Base-by-base conservation (phyloP, 2,329 filamentous ascomycete genomes). In the Helicocarpus griseus region DNA sequence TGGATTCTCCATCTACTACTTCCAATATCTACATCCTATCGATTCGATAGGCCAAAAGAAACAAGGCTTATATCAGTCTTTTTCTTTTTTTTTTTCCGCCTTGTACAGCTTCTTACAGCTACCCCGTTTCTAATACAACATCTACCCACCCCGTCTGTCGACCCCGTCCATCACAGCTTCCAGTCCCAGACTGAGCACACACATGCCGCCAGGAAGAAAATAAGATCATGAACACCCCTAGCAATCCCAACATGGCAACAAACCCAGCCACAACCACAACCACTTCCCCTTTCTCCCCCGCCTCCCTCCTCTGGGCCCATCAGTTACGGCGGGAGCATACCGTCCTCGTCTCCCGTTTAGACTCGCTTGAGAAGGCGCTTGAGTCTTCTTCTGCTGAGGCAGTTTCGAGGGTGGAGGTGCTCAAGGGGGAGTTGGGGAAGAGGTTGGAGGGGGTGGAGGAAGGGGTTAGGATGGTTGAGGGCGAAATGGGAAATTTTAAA, bases 281-380 rank as follows among this genome's bases (percentile, higher is more conserved):
- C 13, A 21, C 51, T 35, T 44, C 49, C 24, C 24, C 8, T 17
- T 43, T 43, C 40, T 59, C 14, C 24, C 57, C 52, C 2, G 36
- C 40, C 13, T 58, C 63, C 6, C 58, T 70, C 21, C 65, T 71
- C 48, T 70, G 67, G 68, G 66, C 64, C 5, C 62, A 69, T 54
- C 62, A 70, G 49, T 59, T 70, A n/a, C 65, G 64, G 17, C 66
- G 66, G 19, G 65, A 69, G 52, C 64, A 69, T 53, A 58, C 63
- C 40, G 59, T 61, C 26, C 60, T 69, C 7, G 54, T 62, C 17
- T 53, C 61, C 11, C 59, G 61, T 24, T 53, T 69, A 43, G 55
- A 61, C 6, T 54, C 45, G 33, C 49, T 63, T 2, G 59, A 61
- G 9, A 14, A 33, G 24, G 8, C 33, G n/a, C 17, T 22, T 14